These are phyloP conservation scores for Penicillium pulvis DNA, from an alignment of 495 filamentous ascomycete genomes.

Conservation along the genomic window DNA sequence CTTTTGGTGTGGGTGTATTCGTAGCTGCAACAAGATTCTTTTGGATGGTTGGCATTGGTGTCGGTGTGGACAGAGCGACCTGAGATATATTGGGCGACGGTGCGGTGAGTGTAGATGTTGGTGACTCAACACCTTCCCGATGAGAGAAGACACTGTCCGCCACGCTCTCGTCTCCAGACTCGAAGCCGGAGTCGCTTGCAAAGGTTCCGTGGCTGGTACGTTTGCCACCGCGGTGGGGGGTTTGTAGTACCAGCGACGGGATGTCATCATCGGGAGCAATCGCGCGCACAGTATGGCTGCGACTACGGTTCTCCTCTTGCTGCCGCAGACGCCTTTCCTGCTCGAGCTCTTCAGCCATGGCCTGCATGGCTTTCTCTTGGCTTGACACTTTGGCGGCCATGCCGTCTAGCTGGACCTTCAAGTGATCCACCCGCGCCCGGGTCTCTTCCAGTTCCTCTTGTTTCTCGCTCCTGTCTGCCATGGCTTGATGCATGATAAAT, in stretches of 20 bases:
- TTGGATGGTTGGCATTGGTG: slow-evolving; percentile 24
- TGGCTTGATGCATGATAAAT: slow-evolving; percentile 57
- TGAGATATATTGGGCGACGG: slow-evolving; percentile 44
- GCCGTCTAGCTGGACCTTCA: slow-evolving; percentile 75
- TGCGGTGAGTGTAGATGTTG: slow-evolving; percentile 50
- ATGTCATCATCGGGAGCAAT: slow-evolving; percentile 37
- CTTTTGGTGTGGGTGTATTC: slow-evolving; percentile 25
- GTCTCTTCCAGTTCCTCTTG: slow-evolving; percentile 75
- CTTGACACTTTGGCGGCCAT: slow-evolving; percentile 69
- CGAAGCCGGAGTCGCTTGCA: slow-evolving; percentile 55
- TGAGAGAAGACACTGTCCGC: slow-evolving; percentile 67
- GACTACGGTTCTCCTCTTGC: slow-evolving; percentile 55
- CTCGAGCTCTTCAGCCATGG: slow-evolving; percentile 63
- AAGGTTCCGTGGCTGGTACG: slow-evolving; percentile 55
- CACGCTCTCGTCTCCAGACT: slow-evolving; percentile 57
- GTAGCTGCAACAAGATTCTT: slow-evolving; percentile 27
- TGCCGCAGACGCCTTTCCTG: slow-evolving; percentile 57
- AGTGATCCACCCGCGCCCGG: slow-evolving; percentile 62
- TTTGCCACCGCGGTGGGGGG: slow-evolving; percentile 49
- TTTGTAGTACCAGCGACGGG: slow-evolving; percentile 57
- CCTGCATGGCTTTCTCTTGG: slow-evolving; percentile 65
- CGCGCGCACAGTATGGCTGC: slow-evolving; percentile 38
- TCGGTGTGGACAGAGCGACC: slow-evolving; percentile 34
- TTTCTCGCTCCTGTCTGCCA: slow-evolving; percentile 64
- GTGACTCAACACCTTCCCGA: slow-evolving; percentile 53